Evolutionary conservation across 257 asterid species (phyloP).

Genomic region (Solanum pennellii): DNA sequence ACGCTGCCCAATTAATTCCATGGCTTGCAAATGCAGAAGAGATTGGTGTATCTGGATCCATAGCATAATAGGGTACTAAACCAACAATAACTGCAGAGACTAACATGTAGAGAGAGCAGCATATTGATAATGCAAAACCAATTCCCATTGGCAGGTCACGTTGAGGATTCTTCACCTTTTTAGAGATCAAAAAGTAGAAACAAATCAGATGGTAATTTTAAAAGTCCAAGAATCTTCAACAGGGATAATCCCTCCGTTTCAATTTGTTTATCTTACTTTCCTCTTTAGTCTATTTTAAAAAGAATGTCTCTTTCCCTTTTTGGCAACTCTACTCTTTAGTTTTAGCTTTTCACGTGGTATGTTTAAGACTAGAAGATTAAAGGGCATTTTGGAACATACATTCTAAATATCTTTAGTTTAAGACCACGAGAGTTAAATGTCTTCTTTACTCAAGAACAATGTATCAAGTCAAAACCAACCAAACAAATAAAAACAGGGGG

Average conservation of each 20-base stretch:
- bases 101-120: constrained; percentile 78
- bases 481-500: neutral
- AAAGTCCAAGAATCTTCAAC: constrained; percentile 16
- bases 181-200: neutral
- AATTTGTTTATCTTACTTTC: neutral
- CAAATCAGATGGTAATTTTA: neutral
- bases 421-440: neutral
- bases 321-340: neutral
- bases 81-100: constrained; percentile 96
- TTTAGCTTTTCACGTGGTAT: neutral
- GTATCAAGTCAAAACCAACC: neutral
- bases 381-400: neutral
- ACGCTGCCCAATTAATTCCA: constrained; percentile 94
- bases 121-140: constrained; percentile 72
- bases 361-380: neutral
- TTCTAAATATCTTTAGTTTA: neutral
- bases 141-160: constrained; percentile 95
- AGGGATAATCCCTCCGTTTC: constrained; percentile 38
- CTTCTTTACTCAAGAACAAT: neutral
- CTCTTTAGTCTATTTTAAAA: neutral
- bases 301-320: neutral
- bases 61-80: constrained; percentile 77
- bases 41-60: constrained; percentile 98
- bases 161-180: constrained; percentile 93
- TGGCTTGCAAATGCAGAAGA: constrained; percentile 87